phyloP scores from a whole-genome alignment of 1,139 yeast species.

The Petasospora rhodanensis region DNA sequence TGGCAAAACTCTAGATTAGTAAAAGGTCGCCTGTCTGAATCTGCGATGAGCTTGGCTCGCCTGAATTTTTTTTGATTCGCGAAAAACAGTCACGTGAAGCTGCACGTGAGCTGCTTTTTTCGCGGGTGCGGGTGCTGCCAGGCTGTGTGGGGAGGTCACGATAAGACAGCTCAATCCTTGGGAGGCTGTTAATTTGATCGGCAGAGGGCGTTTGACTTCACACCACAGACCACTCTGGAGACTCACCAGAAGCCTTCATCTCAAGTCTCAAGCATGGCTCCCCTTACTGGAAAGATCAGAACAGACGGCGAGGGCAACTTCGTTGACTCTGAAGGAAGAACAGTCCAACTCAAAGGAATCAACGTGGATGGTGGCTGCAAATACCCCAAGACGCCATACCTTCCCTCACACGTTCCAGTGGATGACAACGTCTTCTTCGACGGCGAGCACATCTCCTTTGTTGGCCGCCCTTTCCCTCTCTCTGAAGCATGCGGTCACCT shows the following conservation, averaged over 20 bases:
- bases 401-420: slow-evolving; percentile 49
- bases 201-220: no score
- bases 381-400: slow-evolving; percentile 54
- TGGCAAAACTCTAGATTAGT: no score
- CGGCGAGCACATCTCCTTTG: slow-evolving; percentile 72
- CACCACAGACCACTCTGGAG: no score
- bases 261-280: slow-evolving; percentile 2
- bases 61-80: no score
- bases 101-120: no score
- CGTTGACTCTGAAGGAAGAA: slow-evolving; percentile 55
- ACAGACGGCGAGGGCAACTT: slow-evolving; percentile 47
- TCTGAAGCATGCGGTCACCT: slow-evolving; percentile 70
- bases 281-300: slow-evolving; percentile 14
- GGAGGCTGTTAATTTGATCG: no score
- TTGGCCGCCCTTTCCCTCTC: slow-evolving; percentile 75
- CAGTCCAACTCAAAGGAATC: slow-evolving; percentile 68
- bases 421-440: slow-evolving; percentile 52
- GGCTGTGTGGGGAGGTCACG: no score
- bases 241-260: not conserved
- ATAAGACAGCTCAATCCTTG: no score
- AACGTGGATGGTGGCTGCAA: slow-evolving; percentile 78
- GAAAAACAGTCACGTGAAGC: no score
- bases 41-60: not conserved
- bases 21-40: no score
- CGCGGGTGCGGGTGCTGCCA: no score